Evolutionary conservation across 768 basidiomycete genomes (phyloP).

Genomic region (Termitomyces sp.): DNA sequence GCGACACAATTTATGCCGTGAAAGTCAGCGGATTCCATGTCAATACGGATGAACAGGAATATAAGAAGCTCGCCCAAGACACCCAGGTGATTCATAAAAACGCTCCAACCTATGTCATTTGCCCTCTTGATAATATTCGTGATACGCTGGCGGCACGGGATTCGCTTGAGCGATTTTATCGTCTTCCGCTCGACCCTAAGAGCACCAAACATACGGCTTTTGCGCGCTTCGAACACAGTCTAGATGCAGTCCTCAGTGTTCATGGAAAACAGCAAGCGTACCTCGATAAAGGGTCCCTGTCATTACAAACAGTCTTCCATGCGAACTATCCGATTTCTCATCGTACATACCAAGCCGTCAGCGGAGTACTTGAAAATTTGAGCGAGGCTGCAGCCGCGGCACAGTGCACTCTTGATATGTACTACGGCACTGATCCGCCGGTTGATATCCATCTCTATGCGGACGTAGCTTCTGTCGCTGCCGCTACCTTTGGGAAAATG

Average conservation of each 20-base stretch:
- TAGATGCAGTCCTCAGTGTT: conserved; percentile 22
- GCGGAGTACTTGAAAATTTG: conserved; percentile 29
- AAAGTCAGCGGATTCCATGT: conserved; percentile 39
- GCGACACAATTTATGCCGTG: conserved; percentile 35
- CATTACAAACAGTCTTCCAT: conserved; percentile 33
- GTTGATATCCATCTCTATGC: conserved; percentile 35
- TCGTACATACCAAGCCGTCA: conserved; percentile 27
- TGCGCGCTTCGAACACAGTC: conserved; percentile 30
- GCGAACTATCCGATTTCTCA: conserved; percentile 30
- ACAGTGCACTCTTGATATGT: conserved; percentile 27
- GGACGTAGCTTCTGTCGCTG: conserved; percentile 18
- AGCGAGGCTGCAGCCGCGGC: conserved; percentile 14
- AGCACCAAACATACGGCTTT: conserved; percentile 33
- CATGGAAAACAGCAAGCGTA: conserved; percentile 26
- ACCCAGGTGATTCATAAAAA: conserved; percentile 22
- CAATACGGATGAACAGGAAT: conserved; percentile 21
- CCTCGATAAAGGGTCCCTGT: conserved; percentile 30
- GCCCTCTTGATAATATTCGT: conserved; percentile 27
- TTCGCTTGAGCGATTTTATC: conserved; percentile 32
- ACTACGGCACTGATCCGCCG: conserved; percentile 20
- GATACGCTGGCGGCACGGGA: conserved; percentile 28
- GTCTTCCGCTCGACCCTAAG: conserved; percentile 23
- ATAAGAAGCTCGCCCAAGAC: conserved; percentile 27
- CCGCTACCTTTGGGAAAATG: conserved; percentile 25
- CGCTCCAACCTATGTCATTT: conserved; percentile 28